phyloP scores from a whole-genome alignment of 345 rosid genomes.

The Eucalyptus erythrocorys region DNA sequence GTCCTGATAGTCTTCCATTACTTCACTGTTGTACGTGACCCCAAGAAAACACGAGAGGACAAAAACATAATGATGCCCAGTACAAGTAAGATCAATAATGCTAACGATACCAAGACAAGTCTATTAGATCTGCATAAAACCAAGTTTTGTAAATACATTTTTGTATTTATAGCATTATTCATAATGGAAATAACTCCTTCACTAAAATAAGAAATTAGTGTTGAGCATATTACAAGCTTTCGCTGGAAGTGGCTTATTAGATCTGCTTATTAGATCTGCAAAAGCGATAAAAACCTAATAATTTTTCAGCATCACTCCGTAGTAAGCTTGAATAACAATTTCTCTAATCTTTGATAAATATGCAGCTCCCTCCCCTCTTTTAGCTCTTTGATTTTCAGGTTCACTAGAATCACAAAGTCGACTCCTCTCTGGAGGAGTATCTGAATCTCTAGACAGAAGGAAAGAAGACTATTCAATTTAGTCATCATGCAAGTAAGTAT shows the following conservation, averaged over 20 bases:
- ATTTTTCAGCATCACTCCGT: neutral
- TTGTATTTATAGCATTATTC: neutral
- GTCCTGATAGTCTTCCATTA: conserved; percentile 60
- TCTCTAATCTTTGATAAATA: neutral
- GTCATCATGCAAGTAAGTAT: neutral
- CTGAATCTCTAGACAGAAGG: neutral
- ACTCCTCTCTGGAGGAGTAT: neutral
- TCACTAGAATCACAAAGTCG: neutral
- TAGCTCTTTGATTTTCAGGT: neutral
- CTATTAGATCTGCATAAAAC: neutral
- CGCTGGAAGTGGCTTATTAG: neutral
- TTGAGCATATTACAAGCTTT: neutral
- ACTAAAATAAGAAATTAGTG: neutral
- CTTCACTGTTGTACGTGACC: conserved; percentile 15
- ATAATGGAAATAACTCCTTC: neutral
- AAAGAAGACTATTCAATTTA: neutral
- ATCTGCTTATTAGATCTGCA: neutral
- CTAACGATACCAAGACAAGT: neutral
- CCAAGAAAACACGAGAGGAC: neutral
- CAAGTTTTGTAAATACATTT: neutral
- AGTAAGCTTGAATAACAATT: neutral
- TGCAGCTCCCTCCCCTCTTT: neutral
- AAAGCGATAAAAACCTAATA: neutral
- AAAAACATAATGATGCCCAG: neutral
- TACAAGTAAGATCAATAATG: neutral